Percentiles rank a stretch among this genome's conserved stretches.
Evolutionary conservation across 2,329 filamentous ascomycete species (phyloP).

Genomic region (Coniochaeta sp.): DNA sequence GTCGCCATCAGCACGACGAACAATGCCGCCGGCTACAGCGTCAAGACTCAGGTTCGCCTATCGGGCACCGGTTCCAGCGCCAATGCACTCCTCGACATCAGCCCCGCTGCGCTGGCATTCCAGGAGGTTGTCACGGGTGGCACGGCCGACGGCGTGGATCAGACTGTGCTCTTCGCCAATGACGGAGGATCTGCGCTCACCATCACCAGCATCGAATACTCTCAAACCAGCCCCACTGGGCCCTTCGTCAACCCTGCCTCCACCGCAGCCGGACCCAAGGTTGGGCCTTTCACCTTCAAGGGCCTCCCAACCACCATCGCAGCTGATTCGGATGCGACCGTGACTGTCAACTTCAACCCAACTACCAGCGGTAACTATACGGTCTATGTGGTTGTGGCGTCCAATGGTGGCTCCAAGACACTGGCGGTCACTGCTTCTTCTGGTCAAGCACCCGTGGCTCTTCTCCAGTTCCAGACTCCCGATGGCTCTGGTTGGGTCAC

Average conservation of each 20-base stretch:
- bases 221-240: constrained; percentile 32
- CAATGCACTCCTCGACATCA: constrained; percentile 36
- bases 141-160: constrained; percentile 20
- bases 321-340: constrained; percentile 28
- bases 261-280: constrained; percentile 24
- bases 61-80: constrained; percentile 41
- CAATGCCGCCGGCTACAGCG: constrained; percentile 34
- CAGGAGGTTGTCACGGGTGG: constrained; percentile 38
- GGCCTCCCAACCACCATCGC: constrained; percentile 37
- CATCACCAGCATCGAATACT: constrained; percentile 37
- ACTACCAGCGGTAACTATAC: constrained; percentile 37
- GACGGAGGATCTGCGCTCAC: constrained; percentile 38
- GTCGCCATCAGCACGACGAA: constrained; percentile 43
- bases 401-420: constrained; percentile 40
- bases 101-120: constrained; percentile 42
- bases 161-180: constrained; percentile 42
- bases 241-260: constrained; percentile 33
- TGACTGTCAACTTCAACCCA: constrained; percentile 41
- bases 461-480: constrained; percentile 47
- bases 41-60: constrained; percentile 36
- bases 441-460: constrained; percentile 38
- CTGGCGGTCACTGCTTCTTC: constrained; percentile 42
- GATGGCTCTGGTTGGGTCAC: constrained; percentile 44
- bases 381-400: constrained; percentile 38
- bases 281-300: constrained; percentile 41